Evolutionary conservation across 805 yeast species (phyloP).

Genomic region (Candida insectorum): DNA sequence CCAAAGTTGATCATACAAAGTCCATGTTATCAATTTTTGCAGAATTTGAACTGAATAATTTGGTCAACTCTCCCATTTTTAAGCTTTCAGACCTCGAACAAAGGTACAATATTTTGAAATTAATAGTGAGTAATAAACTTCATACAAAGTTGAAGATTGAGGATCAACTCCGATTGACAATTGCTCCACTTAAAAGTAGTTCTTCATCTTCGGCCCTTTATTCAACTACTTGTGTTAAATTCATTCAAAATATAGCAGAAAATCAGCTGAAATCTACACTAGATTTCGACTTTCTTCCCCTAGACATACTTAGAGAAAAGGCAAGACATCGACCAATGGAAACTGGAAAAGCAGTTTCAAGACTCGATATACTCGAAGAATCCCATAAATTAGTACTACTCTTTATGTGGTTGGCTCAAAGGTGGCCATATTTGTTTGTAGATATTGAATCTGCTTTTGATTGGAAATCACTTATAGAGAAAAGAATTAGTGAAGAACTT

Average conservation of each 20-base stretch:
- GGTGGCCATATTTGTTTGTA: conserved; percentile 79
- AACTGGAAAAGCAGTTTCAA: conserved; percentile 1
- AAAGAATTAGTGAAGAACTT: conserved; percentile 51
- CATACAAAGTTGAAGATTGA: conserved; percentile 36
- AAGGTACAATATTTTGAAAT: conserved; percentile 13
- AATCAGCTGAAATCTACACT: conserved; percentile 54
- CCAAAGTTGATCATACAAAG: conserved; percentile 47
- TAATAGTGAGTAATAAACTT: conserved; percentile 37
- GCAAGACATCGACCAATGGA: background rate
- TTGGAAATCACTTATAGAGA: conserved; percentile 67
- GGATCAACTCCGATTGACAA: conserved; percentile 55
- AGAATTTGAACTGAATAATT: conserved; percentile 2
- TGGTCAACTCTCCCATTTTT: conserved; percentile 7
- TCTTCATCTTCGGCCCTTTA: conserved; percentile 28
- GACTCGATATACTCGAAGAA: conserved; percentile 45
- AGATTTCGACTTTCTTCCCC: conserved; percentile 42
- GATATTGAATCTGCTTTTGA: conserved; percentile 74
- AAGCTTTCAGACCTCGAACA: conserved; percentile 9
- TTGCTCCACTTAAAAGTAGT: conserved; percentile 53
- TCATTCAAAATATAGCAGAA: conserved; percentile 52
- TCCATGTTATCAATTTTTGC: conserved; percentile 6
- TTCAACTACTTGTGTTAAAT: conserved; percentile 41
- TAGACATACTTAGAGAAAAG: conserved; percentile 17
- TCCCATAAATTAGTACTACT: conserved; percentile 65
- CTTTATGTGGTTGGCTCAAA: conserved; percentile 81